Evolutionary conservation across 805 yeast species (phyloP).

Genomic region (Hagleromyces aurorensis): DNA sequence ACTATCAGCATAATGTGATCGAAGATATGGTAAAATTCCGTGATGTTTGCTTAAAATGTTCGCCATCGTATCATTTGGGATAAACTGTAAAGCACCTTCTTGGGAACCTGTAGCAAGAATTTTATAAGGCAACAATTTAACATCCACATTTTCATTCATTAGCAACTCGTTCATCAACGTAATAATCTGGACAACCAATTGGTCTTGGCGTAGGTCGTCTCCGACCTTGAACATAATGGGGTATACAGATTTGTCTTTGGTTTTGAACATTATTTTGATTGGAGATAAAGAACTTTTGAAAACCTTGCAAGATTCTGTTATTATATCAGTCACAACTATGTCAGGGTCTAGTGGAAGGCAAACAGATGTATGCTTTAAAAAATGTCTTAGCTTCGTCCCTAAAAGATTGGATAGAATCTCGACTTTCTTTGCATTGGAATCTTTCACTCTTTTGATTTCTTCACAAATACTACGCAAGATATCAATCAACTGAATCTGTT

Average conservation of each 20-base stretch:
- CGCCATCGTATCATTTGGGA: constrained; percentile 88
- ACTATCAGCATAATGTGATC: constrained; percentile 53
- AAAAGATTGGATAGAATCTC: constrained; percentile 50
- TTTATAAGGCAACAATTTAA: constrained; percentile 79
- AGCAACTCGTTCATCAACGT: constrained; percentile 83
- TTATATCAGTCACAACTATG: constrained; percentile 60
- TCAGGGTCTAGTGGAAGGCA: constrained; percentile 81
- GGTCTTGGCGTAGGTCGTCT: constrained; percentile 92
- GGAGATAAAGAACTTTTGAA: constrained; percentile 92
- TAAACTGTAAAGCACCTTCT: constrained; percentile 89
- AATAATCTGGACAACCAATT: constrained; percentile 89
- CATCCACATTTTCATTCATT: constrained; percentile 82
- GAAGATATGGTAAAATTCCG: constrained; percentile 67
- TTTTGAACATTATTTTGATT: constrained; percentile 68
- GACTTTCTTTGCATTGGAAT: constrained; percentile 67
- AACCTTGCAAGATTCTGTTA: constrained; percentile 74
- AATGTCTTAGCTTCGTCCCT: constrained; percentile 34
- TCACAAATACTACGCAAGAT: constrained; percentile 58
- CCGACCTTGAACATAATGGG: constrained; percentile 92
- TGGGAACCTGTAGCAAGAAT: constrained; percentile 84
- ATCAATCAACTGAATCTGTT: constrained; percentile 64
- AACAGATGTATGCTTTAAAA: constrained; percentile 41
- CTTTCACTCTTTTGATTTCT: constrained; percentile 57
- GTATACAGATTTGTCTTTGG: constrained; percentile 45
- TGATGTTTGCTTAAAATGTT: constrained; percentile 65